Base-by-base conservation (phyloP, 441 rosid genomes). In the Flueggea neowawraea region DNA sequence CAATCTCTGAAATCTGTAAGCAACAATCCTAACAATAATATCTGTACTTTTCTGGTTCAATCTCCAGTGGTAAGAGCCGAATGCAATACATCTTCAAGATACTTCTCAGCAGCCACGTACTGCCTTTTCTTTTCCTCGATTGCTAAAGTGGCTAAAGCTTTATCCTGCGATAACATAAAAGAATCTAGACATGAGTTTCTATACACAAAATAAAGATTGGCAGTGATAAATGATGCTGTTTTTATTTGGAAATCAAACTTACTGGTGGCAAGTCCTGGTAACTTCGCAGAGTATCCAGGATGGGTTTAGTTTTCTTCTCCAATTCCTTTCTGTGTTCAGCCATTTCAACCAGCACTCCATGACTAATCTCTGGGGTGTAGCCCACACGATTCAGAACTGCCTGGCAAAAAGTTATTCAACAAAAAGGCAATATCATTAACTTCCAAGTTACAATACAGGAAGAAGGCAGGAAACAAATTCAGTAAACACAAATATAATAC, bases 261-360 rank as follows among this genome's bases (percentile, higher is more conserved):
- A 94, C 97, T 73, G 97, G 97, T 22, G 96, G 97, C 67, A 94
- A 78, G 75, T 94, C 99, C 72, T 94, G 96, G 82, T 94, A 94
- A 81, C 96, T 91, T 75, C 96, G 83, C 69, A 91, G 68, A 54
- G 96, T 89, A 72, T 91, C 97, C 51, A 86, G 68, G 54, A 95
- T 89, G 31, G 96, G 99, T 63, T 89, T 89, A 4, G 99, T 95
- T 83, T 83, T 86, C 82, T 82, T 95, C 75, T 89, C 96, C 70
- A 95, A 57, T 47, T 95, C 97, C 71, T 87, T 89, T 53, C 85
- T 74, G 73, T 95, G 95, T 72, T 89, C 94, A 31, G 83, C 91
- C 96, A 84, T 87, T 69, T 89, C 96, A 61, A 89, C 97, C 67
- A 95, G 71, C 55, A 89, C 80, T 48, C 90, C 85, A 66, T 95